Percentiles rank a stretch among this genome's conserved stretches.
Evolutionary conservation across 2,329 filamentous ascomycete species (phyloP).

Genomic region (Colletotrichum destructivum): DNA sequence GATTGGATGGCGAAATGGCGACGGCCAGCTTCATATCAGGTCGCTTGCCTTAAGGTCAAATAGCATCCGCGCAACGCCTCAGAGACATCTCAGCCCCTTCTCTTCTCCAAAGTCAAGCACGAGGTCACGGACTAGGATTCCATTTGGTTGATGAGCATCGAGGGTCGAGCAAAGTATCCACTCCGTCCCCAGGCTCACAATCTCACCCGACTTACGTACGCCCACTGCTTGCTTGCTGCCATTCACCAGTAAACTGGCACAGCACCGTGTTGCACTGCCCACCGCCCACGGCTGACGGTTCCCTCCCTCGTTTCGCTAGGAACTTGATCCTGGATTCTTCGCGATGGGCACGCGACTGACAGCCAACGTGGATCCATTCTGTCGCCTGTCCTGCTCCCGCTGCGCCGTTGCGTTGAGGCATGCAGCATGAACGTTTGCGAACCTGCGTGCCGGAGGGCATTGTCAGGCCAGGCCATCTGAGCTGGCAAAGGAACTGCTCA

Average conservation of each 20-base stretch:
- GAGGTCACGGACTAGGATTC: conserved; percentile 11
- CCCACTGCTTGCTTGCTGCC: not conserved
- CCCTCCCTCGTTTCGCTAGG: conserved; percentile 34
- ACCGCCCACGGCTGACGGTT: conserved; percentile 12
- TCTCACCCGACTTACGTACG: not conserved
- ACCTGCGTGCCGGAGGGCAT: not conserved
- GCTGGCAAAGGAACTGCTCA: not conserved
- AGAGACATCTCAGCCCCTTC: not conserved
- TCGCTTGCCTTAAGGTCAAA: not conserved
- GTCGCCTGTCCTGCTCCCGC: not conserved
- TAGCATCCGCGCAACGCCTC: not conserved
- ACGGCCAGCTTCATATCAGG: not conserved
- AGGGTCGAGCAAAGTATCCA: conserved; percentile 24
- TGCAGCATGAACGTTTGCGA: conserved; percentile 2
- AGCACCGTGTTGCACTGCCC: conserved; percentile 25
- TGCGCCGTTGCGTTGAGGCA: conserved; percentile 15
- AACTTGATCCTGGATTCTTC: conserved; percentile 24
- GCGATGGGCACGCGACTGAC: conserved; percentile 35
- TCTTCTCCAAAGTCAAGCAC: not conserved
- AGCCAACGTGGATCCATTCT: conserved; percentile 21
- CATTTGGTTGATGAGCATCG: conserved; percentile 20
- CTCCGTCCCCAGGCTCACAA: conserved; percentile 8
- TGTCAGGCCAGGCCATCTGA: not conserved
- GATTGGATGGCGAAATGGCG: not conserved
- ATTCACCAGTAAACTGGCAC: not conserved